Evolutionary conservation across 2,329 filamentous ascomycete genomes (phyloP).

Genomic region (Trichoderma sp.): DNA sequence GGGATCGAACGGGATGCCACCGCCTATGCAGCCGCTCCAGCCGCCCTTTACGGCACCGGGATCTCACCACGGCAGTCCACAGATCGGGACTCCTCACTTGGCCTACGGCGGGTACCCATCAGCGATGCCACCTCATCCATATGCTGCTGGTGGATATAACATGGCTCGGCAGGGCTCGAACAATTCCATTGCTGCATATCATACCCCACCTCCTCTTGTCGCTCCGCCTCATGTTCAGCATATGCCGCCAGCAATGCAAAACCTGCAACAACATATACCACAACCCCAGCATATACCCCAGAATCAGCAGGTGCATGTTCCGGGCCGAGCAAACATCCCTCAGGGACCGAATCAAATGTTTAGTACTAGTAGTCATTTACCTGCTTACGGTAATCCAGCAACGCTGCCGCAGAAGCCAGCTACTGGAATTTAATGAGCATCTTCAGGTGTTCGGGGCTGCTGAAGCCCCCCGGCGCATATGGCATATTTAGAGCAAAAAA

Average conservation of each 20-base stretch:
- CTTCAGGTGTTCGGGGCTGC: conserved; percentile 36
- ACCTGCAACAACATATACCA: conserved; percentile 46
- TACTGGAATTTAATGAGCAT: conserved; percentile 50
- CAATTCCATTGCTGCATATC: conserved; percentile 57
- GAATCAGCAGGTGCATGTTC: conserved; percentile 46
- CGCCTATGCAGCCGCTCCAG: conserved; percentile 53
- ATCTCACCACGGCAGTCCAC: conserved; percentile 58
- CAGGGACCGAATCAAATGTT: conserved; percentile 52
- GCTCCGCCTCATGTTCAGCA: conserved; percentile 44
- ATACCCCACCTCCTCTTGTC: conserved; percentile 41
- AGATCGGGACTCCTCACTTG: conserved; percentile 56
- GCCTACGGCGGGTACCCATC: conserved; percentile 55
- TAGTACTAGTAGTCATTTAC: conserved; percentile 54
- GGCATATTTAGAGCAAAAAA: conserved; percentile 42
- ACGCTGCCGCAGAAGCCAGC: conserved; percentile 63
- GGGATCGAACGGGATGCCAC: conserved; percentile 52
- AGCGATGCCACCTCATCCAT: conserved; percentile 46
- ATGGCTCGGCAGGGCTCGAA: conserved; percentile 63
- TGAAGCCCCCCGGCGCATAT: conserved; percentile 40
- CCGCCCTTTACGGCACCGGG: conserved; percentile 53
- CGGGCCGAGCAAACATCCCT: conserved; percentile 51
- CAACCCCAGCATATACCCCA: conserved; percentile 50
- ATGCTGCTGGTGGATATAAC: conserved; percentile 53
- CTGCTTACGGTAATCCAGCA: conserved; percentile 62
- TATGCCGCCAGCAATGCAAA: conserved; percentile 47